These are phyloP conservation scores for Phytophthora citrophthora DNA, from an alignment of 352 stramenopile species.

Conservation along the genomic window DNA sequence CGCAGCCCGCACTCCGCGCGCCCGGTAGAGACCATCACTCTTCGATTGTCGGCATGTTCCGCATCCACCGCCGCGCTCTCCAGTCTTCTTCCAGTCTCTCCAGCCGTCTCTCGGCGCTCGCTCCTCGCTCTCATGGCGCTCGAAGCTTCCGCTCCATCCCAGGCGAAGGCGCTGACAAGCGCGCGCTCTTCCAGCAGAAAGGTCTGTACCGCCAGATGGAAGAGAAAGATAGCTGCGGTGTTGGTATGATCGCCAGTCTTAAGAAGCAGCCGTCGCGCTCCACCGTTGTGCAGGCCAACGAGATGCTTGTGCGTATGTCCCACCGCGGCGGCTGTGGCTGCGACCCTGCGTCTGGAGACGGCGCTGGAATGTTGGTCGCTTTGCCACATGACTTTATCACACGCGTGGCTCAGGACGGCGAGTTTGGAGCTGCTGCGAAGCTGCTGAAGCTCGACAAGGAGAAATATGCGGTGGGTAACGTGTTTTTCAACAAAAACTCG, in stretches of 20 bases:
- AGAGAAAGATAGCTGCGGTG: constrained; percentile 90
- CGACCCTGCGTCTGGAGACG: constrained; percentile 94
- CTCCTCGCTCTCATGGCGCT: constrained; percentile 15
- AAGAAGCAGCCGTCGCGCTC: constrained; percentile 92
- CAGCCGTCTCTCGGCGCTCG: constrained; percentile 24
- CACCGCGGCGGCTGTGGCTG: constrained; percentile 96
- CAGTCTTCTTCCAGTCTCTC: constrained; percentile 27
- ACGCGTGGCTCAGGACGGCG: constrained; percentile 74
- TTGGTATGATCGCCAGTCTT: constrained; percentile 96
- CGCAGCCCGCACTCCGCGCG: not conserved
- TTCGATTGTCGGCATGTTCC: constrained; percentile 44
- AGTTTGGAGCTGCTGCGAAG: constrained; percentile 62
- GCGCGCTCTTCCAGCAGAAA: constrained; percentile 59
- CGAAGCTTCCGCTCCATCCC: constrained; percentile 57
- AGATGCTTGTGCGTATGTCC: constrained; percentile 98
- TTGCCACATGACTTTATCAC: constrained; percentile 96
- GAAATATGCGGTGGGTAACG: constrained; percentile 94
- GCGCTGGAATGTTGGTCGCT: constrained; percentile 94
- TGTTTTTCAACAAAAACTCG: constrained; percentile 84
- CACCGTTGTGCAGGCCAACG: constrained; percentile 94
- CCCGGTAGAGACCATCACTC: constrained; percentile 20
- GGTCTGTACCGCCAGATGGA: constrained; percentile 60
- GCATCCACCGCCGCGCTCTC: constrained; percentile 47
- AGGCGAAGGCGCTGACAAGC: constrained; percentile 54
- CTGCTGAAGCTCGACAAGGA: constrained; percentile 51